Percentiles rank a stretch among this genome's conserved stretches.
Conservation (phyloP, 163 green algal genomes). For the Chloromonas sp. region DNA sequence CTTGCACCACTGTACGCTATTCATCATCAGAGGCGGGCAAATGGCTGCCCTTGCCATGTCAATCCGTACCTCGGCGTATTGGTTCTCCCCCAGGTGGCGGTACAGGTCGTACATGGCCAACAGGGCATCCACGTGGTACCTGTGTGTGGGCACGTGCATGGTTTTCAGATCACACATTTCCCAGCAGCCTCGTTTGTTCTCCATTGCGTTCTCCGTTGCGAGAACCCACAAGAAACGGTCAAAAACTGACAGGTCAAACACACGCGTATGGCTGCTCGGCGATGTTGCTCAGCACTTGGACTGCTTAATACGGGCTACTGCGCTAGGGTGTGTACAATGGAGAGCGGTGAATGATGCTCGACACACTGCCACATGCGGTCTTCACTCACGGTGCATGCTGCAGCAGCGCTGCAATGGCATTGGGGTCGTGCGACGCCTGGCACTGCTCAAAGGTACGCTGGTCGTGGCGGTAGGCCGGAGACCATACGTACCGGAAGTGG, state of each 20-base stretch:
- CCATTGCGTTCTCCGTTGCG: background rate
- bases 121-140: conserved; percentile 88
- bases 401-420: conserved; percentile 68
- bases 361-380: background rate
- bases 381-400: conserved; percentile 27
- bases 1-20: too few relatives aligned
- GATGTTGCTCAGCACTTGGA: too few relatives aligned
- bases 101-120: conserved; percentile 88
- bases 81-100: conserved; percentile 29
- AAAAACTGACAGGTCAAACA: background rate
- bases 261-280: background rate
- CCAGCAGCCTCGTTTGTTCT: background rate
- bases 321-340: background rate
- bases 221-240: background rate
- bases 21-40: too few relatives aligned
- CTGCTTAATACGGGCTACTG: background rate
- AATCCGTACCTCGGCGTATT: conserved; percentile 40
- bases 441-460: conserved; percentile 35
- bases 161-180: background rate
- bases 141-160: conserved; percentile 2
- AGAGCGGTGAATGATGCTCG: background rate
- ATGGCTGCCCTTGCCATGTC: too few relatives aligned
- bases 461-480: conserved; percentile 15
- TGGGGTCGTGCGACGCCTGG: conserved; percentile 76
- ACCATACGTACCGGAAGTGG: conserved; percentile 15